A percentile compares a stretch with the other conserved stretches of the same genome.
Evolutionary conservation across 1,139 yeast genomes (phyloP).

Genomic region (Entelexis paramagnoliae): DNA sequence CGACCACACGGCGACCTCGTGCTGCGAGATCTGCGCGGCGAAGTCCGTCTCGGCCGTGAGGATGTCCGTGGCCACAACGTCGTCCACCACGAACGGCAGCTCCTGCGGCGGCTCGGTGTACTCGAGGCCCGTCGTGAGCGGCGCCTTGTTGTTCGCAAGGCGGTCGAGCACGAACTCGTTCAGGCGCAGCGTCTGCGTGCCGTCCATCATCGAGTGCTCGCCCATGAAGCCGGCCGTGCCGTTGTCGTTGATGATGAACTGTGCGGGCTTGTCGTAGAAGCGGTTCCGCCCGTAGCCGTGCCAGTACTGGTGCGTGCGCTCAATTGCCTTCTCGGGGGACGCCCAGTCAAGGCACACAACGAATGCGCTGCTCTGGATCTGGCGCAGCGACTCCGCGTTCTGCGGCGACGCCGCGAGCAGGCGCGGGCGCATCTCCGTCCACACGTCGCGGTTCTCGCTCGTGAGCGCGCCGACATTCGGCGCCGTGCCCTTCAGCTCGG

Average conservation of each 20-base stretch:
- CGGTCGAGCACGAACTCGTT: constrained; percentile 64
- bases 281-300: constrained; percentile 90
- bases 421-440: constrained; percentile 53
- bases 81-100: constrained; percentile 38
- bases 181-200: constrained; percentile 85
- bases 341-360: constrained; percentile 69
- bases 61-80: constrained; percentile 45
- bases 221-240: constrained; percentile 90
- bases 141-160: constrained; percentile 40
- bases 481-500: constrained; percentile 38
- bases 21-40: constrained; percentile 36
- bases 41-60: constrained; percentile 48
- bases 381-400: constrained; percentile 49
- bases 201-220: constrained; percentile 97
- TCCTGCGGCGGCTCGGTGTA: constrained; percentile 33
- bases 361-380: constrained; percentile 70
- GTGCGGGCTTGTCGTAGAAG: constrained; percentile 85
- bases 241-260: constrained; percentile 70
- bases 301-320: constrained; percentile 82
- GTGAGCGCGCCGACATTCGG: constrained; percentile 71
- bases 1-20: constrained; percentile 37
- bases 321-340: constrained; percentile 68
- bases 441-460: constrained; percentile 75
- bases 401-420: constrained; percentile 46
- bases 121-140: constrained; percentile 29